A percentile compares a stretch with the other conserved stretches of the same genome.
phyloP scores from a whole-genome alignment of 306 rosid genomes.

The Fagus sylvatica region DNA sequence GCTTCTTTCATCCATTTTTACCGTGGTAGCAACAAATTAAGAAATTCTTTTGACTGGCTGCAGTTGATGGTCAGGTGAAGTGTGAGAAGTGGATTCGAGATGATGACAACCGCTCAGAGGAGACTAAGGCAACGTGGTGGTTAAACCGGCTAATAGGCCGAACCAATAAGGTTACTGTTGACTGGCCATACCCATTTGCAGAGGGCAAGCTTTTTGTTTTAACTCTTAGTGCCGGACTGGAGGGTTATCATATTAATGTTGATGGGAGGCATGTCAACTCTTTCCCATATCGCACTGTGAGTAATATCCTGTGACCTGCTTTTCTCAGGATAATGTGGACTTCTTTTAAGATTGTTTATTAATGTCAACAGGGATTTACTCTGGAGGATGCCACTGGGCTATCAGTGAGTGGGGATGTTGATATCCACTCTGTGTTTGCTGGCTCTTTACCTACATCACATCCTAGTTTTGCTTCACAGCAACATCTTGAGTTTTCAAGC shows the following conservation, averaged over 20 bases:
- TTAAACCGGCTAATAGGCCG: conserved; percentile 73
- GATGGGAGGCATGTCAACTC: conserved; percentile 91
- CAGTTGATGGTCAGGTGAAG: conserved; percentile 91
- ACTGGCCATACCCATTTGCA: conserved; percentile 91
- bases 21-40: conserved; percentile 27
- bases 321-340: conserved; percentile 16
- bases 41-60: conserved; percentile 40
- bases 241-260: conserved; percentile 87
- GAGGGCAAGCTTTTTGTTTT: conserved; percentile 83
- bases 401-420: conserved; percentile 67
- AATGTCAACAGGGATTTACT: conserved; percentile 69
- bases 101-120: conserved; percentile 48
- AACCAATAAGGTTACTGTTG: conserved; percentile 64
- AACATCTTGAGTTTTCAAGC: conserved; percentile 71
- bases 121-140: conserved; percentile 87
- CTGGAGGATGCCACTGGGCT: conserved; percentile 97
- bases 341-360: conserved; percentile 15
- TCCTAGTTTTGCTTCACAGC: conserved; percentile 79
- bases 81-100: conserved; percentile 96
- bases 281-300: conserved; percentile 92
- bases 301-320: conserved; percentile 37
- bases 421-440: conserved; percentile 72
- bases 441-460: conserved; percentile 83
- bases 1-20: conserved; percentile 4
- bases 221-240: conserved; percentile 90